Evolutionary conservation across 768 basidiomycete genomes (phyloP), one percentile per base, ranked within the genome.

Genomic region (Mycena galericulata): DNA sequence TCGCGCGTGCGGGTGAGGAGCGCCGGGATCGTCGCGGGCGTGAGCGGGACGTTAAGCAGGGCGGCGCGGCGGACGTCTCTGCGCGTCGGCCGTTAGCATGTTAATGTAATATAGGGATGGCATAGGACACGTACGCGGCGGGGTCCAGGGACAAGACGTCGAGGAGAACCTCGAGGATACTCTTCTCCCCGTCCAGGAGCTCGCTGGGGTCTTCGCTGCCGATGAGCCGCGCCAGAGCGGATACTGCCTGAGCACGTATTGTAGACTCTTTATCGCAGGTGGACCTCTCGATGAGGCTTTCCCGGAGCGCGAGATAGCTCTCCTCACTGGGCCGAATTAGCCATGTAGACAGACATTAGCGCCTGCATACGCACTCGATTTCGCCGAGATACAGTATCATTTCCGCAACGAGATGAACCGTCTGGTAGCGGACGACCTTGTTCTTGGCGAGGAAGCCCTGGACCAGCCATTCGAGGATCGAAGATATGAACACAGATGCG

Each of bases 41-140:
- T 83, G 20, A 92, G 80, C 1, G 94, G 91, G 1, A 96, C 83
- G 71, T 93, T 91, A 64, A 96, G 82, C 0, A 99, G 85, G 1
- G 92, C 92, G 0, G 95, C 93, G 27, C 96, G 90, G 15, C 97
- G 94, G n/a, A 98, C 97, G 72, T 99, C 97, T 2, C 95, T 87
- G 65, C 63, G 22, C 38, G 20, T 10, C 14, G 24, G n/a, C n/a
- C n/a, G n/a, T n/a, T n/a, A n/a, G n/a, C n/a, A n/a, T n/a, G n/a
- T n/a, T n/a, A n/a, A n/a, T n/a, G n/a, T n/a, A n/a, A n/a, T n/a
- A n/a, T n/a, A 6, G 47, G 49, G n/a, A 45, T 32, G 3, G 27
- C 41, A n/a, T 62, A 55, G 61, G 40, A 56, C 86, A 56, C 86
- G 62, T 70, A 87, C 86, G 84, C 90, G 18, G 95, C 90, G 2